phyloP scores from a whole-genome alignment of 129 eudicot genomes.

The Helichrysum umbraculigerum region DNA sequence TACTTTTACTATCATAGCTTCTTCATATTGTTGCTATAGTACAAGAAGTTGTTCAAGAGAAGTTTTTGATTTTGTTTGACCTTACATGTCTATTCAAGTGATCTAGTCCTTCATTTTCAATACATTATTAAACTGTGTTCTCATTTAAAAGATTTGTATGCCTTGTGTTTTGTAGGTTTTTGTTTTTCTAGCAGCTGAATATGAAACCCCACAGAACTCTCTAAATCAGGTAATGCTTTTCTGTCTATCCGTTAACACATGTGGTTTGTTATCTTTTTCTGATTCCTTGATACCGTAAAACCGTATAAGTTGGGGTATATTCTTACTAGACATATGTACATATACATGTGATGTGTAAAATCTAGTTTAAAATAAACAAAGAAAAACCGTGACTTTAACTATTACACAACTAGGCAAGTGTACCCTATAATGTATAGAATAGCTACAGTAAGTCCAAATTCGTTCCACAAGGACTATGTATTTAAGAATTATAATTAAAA shows the following conservation, averaged over 20 bases:
- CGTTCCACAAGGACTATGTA: no score
- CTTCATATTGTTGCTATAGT: no score
- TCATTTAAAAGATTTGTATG: background rate
- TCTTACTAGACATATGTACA: background rate
- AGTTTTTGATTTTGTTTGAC: background rate
- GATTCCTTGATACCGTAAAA: background rate
- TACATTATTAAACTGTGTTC: background rate
- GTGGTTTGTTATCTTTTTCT: background rate
- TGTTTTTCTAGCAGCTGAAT: conserved; percentile 93
- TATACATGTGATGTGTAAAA: no score
- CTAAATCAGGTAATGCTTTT: conserved; percentile 64
- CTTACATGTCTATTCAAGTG: background rate
- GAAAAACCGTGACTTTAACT: no score
- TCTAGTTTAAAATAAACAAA: no score
- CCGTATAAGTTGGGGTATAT: background rate
- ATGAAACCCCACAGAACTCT: conserved; percentile 79
- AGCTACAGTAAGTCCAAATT: no score
- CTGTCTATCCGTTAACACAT: background rate
- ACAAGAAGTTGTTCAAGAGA: background rate
- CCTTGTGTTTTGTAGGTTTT: conserved; percentile 59
- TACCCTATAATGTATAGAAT: no score
- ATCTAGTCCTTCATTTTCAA: background rate
- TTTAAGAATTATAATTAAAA: no score
- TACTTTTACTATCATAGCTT: no score
- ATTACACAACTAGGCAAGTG: no score